Evolutionary conservation across 108 stramenopile genomes (phyloP).

Genomic region (Asterionellopsis glacialis): DNA sequence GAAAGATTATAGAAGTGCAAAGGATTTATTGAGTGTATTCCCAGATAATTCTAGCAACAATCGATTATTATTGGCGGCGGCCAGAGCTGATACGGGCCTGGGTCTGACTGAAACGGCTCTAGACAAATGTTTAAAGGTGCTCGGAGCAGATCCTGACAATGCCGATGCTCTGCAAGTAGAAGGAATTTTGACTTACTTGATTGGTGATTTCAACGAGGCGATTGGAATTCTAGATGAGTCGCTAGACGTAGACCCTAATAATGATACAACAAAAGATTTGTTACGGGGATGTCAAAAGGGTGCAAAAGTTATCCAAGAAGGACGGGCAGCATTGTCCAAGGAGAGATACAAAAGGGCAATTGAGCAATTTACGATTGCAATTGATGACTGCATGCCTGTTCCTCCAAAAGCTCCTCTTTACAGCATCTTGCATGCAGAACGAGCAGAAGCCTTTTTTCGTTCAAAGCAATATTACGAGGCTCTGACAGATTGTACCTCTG

Average conservation of each 20-base stretch:
- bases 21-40: slow-evolving; percentile 19
- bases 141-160: slow-evolving; percentile 33
- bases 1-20: slow-evolving; percentile 23
- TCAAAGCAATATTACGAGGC: slow-evolving; percentile 32
- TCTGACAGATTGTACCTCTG: slow-evolving; percentile 34
- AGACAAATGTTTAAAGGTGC: slow-evolving; percentile 32
- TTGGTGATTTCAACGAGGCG: slow-evolving; percentile 44
- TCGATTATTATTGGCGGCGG: slow-evolving; percentile 28
- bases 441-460: slow-evolving; percentile 37
- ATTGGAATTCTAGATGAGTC: slow-evolving; percentile 31
- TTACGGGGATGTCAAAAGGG: slow-evolving; percentile 25
- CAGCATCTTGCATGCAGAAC: slow-evolving; percentile 29
- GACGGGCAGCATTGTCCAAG: slow-evolving; percentile 30
- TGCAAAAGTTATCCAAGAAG: slow-evolving; percentile 24
- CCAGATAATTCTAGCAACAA: slow-evolving; percentile 36
- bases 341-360: slow-evolving; percentile 39
- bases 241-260: slow-evolving; percentile 22
- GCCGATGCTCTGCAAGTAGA: slow-evolving; percentile 32
- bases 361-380: slow-evolving; percentile 32
- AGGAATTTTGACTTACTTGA: slow-evolving; percentile 33
- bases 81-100: slow-evolving; percentile 30
- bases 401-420: slow-evolving; percentile 30
- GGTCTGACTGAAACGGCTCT: slow-evolving; percentile 35
- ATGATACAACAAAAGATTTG: slow-evolving; percentile 10
- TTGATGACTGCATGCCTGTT: slow-evolving; percentile 23